These are phyloP conservation scores for Sarcocystis neurona DNA, from an alignment of 169 alveolate species.

Conservation along the genomic window DNA sequence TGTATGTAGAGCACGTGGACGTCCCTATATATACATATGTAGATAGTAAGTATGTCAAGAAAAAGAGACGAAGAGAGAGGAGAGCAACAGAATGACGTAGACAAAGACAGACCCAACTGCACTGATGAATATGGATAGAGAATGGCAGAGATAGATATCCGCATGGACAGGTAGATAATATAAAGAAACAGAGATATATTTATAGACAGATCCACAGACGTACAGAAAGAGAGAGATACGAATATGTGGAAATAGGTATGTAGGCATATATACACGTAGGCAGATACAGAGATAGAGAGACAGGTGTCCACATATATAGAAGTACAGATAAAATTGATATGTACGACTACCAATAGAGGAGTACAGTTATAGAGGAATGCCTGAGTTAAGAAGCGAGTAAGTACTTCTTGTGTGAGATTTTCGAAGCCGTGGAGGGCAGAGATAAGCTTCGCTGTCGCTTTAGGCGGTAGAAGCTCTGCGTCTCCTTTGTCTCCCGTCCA, in stretches of 20 bases:
- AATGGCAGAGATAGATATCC: background rate
- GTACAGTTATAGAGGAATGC: too few species aligned
- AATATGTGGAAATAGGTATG: too few species aligned
- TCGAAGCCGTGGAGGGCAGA: constrained; percentile 44
- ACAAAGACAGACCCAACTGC: background rate
- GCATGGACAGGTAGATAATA: background rate
- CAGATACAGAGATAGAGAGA: too few species aligned
- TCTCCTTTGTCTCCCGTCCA: constrained; percentile 42
- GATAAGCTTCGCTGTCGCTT: constrained; percentile 38
- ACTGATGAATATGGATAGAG: background rate
- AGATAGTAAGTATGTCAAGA: background rate
- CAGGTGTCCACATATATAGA: too few species aligned
- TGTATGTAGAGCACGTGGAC: too few species aligned
- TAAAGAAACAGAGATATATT: background rate
- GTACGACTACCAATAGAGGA: too few species aligned
- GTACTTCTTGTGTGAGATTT: constrained; percentile 40
- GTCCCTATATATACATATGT: too few species aligned
- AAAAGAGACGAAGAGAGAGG: background rate
- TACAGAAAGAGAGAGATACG: background rate
- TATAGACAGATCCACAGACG: background rate
- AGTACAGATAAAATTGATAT: too few species aligned
- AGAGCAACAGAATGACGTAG: background rate
- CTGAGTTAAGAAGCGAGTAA: too few species aligned
- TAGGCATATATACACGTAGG: too few species aligned
- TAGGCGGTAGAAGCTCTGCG: constrained; percentile 45